Conservation (phyloP, 1,139 yeast genomes). For the Zygoascus meyerae region DNA sequence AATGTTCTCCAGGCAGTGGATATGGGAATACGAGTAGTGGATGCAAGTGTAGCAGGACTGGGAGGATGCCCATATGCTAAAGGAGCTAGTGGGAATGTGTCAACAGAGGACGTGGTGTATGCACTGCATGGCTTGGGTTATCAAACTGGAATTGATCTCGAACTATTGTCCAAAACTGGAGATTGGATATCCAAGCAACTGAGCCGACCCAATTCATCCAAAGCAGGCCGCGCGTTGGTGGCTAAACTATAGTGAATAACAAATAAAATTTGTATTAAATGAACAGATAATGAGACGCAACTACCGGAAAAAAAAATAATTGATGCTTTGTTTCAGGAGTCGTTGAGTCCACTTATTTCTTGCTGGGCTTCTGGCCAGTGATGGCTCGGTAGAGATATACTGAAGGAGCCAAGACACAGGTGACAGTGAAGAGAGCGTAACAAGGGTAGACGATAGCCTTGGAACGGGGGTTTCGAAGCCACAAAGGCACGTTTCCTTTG, state of each 20-base stretch:
- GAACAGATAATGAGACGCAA: neutral
- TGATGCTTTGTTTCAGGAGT: too few species aligned
- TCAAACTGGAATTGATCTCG: slow-evolving; percentile 32
- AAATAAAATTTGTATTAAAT: neutral
- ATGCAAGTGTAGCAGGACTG: slow-evolving; percentile 33
- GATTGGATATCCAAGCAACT: slow-evolving; percentile 30
- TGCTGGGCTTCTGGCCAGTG: slow-evolving; percentile 9
- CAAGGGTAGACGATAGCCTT: slow-evolving; percentile 81
- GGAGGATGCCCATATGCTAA: slow-evolving; percentile 39
- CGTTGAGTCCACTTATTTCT: neutral
- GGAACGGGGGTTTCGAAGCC: slow-evolving; percentile 52
- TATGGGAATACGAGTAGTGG: slow-evolving; percentile 33
- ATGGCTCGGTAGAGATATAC: slow-evolving; percentile 10
- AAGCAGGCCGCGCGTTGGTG: slow-evolving; percentile 32
- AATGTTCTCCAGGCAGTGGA: slow-evolving; percentile 32
- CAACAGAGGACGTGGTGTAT: slow-evolving; percentile 35
- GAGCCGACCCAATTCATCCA: slow-evolving; percentile 28
- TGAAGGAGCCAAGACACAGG: slow-evolving; percentile 60
- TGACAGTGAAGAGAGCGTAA: slow-evolving; percentile 74
- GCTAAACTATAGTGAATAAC: neutral
- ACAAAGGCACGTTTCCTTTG: slow-evolving; percentile 33
- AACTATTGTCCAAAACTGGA: slow-evolving; percentile 28
- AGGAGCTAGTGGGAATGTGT: slow-evolving; percentile 36
- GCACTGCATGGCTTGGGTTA: slow-evolving; percentile 34
- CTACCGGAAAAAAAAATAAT: too few species aligned